Conservation (phyloP, 2,329 filamentous ascomycete genomes). For the Cytospora mali region DNA sequence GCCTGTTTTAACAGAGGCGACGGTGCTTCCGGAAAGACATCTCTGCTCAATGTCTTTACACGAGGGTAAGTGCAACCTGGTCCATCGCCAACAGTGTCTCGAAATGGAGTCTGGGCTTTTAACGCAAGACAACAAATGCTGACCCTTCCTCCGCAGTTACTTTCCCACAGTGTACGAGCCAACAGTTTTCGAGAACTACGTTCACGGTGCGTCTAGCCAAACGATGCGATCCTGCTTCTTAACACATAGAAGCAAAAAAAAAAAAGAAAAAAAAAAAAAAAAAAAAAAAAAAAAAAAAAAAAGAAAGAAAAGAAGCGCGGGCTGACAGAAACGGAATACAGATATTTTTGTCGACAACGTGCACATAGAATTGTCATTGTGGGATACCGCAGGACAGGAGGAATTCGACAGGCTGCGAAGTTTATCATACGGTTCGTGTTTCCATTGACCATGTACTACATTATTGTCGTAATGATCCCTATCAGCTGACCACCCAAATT, state of each 20-base stretch:
- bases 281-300: too few relatives aligned
- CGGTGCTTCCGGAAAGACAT: conserved; percentile 96
- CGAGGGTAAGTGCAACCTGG: conserved; percentile 70
- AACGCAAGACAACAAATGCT: background rate
- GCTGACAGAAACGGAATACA: conserved; percentile 40
- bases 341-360: conserved; percentile 98
- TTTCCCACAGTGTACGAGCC: conserved; percentile 99
- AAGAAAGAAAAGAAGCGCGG: too few relatives aligned
- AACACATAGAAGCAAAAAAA: background rate
- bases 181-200: conserved; percentile 98
- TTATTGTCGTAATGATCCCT: background rate
- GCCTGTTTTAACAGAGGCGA: conserved; percentile 68
- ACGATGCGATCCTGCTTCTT: background rate
- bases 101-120: background rate
- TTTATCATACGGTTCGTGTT: conserved; percentile 77
- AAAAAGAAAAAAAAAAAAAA: too few relatives aligned
- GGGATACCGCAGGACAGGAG: conserved; percentile 98
- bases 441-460: background rate
- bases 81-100: background rate
- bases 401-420: conserved; percentile 97
- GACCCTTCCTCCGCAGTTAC: conserved; percentile 60
- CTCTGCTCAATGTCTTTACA: conserved; percentile 95
- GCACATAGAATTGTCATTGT: conserved; percentile 95
- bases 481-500: conserved; percentile 25
- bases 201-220: conserved; percentile 73